Evolutionary conservation across 805 yeast species (phyloP), one percentile per base, ranked within the genome.

Genomic region (Cyberlindnera subsufficiens): DNA sequence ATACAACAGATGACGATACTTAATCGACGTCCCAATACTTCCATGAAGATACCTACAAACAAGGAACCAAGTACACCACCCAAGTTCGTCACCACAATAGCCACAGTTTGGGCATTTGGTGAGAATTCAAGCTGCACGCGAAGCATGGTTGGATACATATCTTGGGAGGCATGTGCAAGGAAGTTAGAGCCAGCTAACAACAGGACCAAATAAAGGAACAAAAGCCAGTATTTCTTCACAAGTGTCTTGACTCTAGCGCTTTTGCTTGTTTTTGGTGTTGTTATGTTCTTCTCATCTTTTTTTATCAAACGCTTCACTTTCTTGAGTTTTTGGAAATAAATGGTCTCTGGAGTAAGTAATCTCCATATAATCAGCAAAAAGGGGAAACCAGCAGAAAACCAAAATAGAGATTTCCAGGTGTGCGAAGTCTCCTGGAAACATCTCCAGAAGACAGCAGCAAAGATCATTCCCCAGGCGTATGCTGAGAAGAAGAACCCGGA

Each of bases 91-190:
- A 82, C 77, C n/a, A 72, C 73, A 62, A 77, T 75, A 36, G 79
- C 76, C 22, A 80, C 80, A 0, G 87, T 80, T 30, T 72, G 62
- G 29, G 71, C 66, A 54, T 82, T 64, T 11, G 56, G 52, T 18
- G 74, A 61, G 46, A 68, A 69, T 15, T 56, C 64, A 22, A 77
- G 65, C 58, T 82, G 87, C 29, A 66, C 67, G 32, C 71, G 67
- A 40, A 83, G 62, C 66, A 78, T 66, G 2, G 87, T 79, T 35
- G 87, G 86, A 58, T 72, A 80, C 60, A 83, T 67, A 63, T 83
- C 90, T 61, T 83, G 89, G 6, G 87, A 75, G 2, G 87, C 86
- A 53, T 83, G 90, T 5, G 86, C 73, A 67, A 75, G 69, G 63
- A 80, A 83, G 63, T 82, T 82, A 64, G 80, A 75, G 16, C 83